Conservation (phyloP, 139 green algal species). For the Chara braunii region DNA sequence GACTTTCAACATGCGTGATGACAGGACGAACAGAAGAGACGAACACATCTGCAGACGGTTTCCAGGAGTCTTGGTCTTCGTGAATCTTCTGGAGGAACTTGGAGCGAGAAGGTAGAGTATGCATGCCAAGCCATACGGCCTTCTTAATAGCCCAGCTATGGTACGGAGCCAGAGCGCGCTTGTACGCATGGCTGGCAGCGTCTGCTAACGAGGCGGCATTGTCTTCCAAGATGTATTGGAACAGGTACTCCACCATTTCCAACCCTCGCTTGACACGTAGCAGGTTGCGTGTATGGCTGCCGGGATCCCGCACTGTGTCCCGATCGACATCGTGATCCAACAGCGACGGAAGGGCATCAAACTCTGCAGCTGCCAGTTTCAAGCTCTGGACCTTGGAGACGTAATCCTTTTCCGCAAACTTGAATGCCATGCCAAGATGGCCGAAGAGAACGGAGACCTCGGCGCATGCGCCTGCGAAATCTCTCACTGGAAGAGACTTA, state of each 20-base stretch:
- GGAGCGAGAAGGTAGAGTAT: constrained; percentile 12
- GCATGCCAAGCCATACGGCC: constrained; percentile 10
- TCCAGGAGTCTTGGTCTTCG: constrained; percentile 31
- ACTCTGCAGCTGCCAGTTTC: not conserved
- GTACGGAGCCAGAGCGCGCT: constrained; percentile 16
- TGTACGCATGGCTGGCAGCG: constrained; percentile 14
- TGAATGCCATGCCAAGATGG: constrained; percentile 21
- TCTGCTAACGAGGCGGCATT: constrained; percentile 16
- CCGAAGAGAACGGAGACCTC: constrained; percentile 21
- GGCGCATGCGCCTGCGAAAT: constrained; percentile 26
- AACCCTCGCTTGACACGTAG: constrained; percentile 24
- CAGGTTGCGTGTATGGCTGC: constrained; percentile 37
- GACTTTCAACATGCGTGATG: constrained; percentile 7
- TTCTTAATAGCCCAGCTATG: constrained; percentile 31
- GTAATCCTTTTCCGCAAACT: constrained; percentile 26
- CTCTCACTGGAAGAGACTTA: too few relatives aligned
- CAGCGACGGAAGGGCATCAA: constrained; percentile 6
- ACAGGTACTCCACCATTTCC: constrained; percentile 19
- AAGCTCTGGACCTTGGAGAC: constrained; percentile 32
- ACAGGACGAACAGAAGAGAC: not conserved
- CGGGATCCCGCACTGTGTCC: constrained; percentile 8
- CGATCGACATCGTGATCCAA: constrained; percentile 16
- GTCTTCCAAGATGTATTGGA: constrained; percentile 16
- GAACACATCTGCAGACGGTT: constrained; percentile 9
- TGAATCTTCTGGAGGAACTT: constrained; percentile 12